Evolutionary conservation across 768 basidiomycete species (phyloP).

Genomic region (Psilocybe sp.): DNA sequence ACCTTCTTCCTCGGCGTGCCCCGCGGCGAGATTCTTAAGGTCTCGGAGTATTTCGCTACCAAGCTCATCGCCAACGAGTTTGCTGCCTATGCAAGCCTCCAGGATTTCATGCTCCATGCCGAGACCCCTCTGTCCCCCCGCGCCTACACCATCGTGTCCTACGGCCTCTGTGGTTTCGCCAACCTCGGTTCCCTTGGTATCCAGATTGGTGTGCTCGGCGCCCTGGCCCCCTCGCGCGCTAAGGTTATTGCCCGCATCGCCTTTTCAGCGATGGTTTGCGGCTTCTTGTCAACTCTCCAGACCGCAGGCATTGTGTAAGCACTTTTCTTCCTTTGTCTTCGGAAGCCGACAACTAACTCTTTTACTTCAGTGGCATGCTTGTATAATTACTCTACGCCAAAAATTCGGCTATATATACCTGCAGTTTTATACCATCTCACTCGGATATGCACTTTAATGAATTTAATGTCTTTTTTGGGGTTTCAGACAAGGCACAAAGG

Average conservation of each 20-base stretch:
- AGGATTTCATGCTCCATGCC: slow-evolving; percentile 34
- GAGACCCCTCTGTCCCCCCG: slow-evolving; percentile 53
- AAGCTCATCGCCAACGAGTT: slow-evolving; percentile 91
- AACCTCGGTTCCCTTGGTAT: slow-evolving; percentile 86
- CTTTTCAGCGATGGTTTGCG: slow-evolving; percentile 32
- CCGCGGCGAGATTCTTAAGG: slow-evolving; percentile 71
- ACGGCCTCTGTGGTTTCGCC: slow-evolving; percentile 89
- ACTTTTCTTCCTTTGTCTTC: neutral
- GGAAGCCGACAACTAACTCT: neutral
- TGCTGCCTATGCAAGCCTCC: slow-evolving; percentile 66
- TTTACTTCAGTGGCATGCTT: slow-evolving; percentile 16
- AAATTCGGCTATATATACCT: neutral
- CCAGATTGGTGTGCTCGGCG: slow-evolving; percentile 52
- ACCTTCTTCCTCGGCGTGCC: slow-evolving; percentile 83
- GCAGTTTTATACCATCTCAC: too few species aligned
- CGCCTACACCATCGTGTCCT: slow-evolving; percentile 80
- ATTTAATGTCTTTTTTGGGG: too few species aligned
- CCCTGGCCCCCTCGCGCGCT: slow-evolving; percentile 50
- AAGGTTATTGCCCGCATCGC: slow-evolving; percentile 62
- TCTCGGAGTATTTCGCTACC: slow-evolving; percentile 80
- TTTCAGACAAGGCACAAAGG: too few species aligned
- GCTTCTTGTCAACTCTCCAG: slow-evolving; percentile 24
- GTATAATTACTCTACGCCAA: slow-evolving; percentile 11
- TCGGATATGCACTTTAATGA: too few species aligned
- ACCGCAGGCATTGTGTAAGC: slow-evolving; percentile 34